Evolutionary conservation across 345 rosid species (phyloP).

Genomic region (Excoecaria cochinchinensis): DNA sequence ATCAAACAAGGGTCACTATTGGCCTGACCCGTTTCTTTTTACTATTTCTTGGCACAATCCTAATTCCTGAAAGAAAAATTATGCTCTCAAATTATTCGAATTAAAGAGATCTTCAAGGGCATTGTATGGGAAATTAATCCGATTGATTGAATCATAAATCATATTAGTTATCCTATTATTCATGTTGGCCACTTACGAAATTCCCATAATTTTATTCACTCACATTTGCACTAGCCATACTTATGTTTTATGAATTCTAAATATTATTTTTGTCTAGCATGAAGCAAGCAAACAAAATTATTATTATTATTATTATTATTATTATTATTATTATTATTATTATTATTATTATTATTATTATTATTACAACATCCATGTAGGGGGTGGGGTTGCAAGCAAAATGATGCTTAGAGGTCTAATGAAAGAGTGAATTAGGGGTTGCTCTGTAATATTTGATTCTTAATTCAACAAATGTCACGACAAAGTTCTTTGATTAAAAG

Average conservation of each 20-base stretch:
- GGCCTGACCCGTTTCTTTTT: too few species aligned
- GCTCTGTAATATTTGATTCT: not conserved
- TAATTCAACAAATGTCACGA: slow-evolving; percentile 22
- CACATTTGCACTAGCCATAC: not conserved
- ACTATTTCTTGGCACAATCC: too few species aligned
- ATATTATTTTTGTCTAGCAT: not conserved
- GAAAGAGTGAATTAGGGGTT: not conserved
- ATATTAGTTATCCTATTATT: not conserved
- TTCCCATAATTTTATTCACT: too few species aligned
- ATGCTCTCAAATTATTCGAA: too few species aligned
- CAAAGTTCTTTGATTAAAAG: slow-evolving; percentile 21
- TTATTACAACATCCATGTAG: too few species aligned
- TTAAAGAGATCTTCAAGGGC: too few species aligned
- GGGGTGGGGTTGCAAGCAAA: too few species aligned
- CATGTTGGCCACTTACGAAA: not conserved
- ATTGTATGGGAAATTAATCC: too few species aligned
- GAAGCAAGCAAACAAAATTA: not conserved
- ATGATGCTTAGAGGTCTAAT: not conserved
- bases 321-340: not conserved
- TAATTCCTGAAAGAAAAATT: too few species aligned
- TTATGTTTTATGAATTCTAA: not conserved
- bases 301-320: too few species aligned
- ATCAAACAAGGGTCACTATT: too few species aligned
- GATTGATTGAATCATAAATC: too few species aligned
- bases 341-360: not conserved